A percentile compares a stretch with the other conserved stretches of the same genome.
These are phyloP conservation scores for Mucor saturninus DNA, from an alignment of 371 early-diverging fungal genomes.

Conservation along the genomic window DNA sequence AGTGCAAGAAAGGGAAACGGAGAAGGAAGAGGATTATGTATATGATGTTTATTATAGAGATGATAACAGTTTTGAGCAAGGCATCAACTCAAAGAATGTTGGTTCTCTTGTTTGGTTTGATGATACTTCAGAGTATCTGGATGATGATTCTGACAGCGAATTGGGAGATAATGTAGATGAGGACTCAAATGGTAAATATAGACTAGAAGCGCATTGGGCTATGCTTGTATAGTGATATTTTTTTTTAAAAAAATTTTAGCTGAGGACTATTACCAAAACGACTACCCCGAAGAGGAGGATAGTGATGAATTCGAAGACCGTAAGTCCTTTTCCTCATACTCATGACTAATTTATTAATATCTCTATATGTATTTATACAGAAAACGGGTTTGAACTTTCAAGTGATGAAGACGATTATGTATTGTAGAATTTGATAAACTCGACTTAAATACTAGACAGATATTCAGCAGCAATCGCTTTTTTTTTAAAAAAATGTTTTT, in stretches of 20 bases:
- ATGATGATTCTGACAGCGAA: slow-evolving; percentile 61
- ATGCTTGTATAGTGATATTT: background rate
- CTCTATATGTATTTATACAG: slow-evolving; percentile 4
- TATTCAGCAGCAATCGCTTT: no score
- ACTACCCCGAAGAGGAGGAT: slow-evolving; percentile 65
- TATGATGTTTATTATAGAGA: slow-evolving; percentile 68
- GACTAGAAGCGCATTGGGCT: no score
- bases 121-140: slow-evolving; percentile 50
- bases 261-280: slow-evolving; percentile 71
- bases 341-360: background rate
- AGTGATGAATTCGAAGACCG: slow-evolving; percentile 54
- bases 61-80: slow-evolving; percentile 32
- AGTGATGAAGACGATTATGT: slow-evolving; percentile 44
- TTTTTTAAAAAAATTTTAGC: slow-evolving; percentile 34
- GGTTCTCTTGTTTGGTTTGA: slow-evolving; percentile 64
- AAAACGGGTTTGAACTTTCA: slow-evolving; percentile 31
- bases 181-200: slow-evolving; percentile 58
- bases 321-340: slow-evolving; percentile 20
- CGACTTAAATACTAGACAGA: no score
- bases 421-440: slow-evolving; percentile 3
- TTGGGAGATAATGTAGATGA: slow-evolving; percentile 60
- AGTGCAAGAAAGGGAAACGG: slow-evolving; percentile 43
- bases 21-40: slow-evolving; percentile 59
- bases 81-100: slow-evolving; percentile 36
- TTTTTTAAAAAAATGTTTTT: no score